Evolutionary conservation across 192 early-diverging fungal genomes (phyloP).

Genomic region (Fimicolochytrium jonesii): DNA sequence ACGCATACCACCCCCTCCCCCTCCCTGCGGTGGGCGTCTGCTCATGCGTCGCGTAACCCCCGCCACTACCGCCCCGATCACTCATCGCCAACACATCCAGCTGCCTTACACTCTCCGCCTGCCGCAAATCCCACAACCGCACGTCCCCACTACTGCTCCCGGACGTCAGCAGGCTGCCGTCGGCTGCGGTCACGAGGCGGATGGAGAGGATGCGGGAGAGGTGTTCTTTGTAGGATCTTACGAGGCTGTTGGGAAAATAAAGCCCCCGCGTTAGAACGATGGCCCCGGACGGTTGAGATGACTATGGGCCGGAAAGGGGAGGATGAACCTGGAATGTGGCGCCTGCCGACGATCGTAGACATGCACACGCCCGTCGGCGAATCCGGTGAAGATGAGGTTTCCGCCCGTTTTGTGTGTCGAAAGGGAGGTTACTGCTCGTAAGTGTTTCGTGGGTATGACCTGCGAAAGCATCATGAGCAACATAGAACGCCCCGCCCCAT

Average conservation of each 20-base stretch:
- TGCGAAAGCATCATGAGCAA: slow-evolving; percentile 22
- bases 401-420: slow-evolving; percentile 61
- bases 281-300: not conserved
- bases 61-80: no score
- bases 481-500: not conserved
- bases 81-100: slow-evolving; percentile 1
- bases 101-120: not conserved
- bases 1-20: no score
- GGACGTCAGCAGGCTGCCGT: slow-evolving; percentile 56
- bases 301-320: no score
- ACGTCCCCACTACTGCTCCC: slow-evolving; percentile 46
- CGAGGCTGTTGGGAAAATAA: slow-evolving; percentile 35
- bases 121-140: slow-evolving; percentile 37
- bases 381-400: slow-evolving; percentile 66
- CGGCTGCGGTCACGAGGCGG: slow-evolving; percentile 48
- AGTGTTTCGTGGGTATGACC: slow-evolving; percentile 56
- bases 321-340: slow-evolving; percentile 47
- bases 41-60: no score
- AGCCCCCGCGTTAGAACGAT: not conserved
- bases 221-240: slow-evolving; percentile 60
- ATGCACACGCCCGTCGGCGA: slow-evolving; percentile 66
- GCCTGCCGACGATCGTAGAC: slow-evolving; percentile 64
- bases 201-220: slow-evolving; percentile 54
- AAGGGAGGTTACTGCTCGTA: slow-evolving; percentile 56
- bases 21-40: no score